Base-by-base conservation (phyloP, 2,329 filamentous ascomycete genomes). In the Monosporascus sp. region DNA sequence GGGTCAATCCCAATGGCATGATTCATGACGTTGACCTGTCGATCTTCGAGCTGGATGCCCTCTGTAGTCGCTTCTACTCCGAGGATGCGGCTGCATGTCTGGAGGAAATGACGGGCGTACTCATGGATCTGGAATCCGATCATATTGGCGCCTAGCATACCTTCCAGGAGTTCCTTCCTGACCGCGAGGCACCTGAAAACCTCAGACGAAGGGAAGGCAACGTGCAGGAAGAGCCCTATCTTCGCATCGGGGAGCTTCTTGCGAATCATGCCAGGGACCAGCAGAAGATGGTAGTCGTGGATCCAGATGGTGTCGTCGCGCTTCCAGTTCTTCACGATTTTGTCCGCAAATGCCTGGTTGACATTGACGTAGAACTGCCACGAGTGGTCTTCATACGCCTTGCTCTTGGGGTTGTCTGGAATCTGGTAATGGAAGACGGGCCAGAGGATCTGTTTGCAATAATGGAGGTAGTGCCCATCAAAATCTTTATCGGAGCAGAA, bases 371-470 rank as follows among this genome's bases (percentile, higher is more conserved):
- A 97, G 75, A 90, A 96, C 61, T 91, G 82, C 91, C 92, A 97
- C 0, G 92, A 97, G 71, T 97, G 92, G 63, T 97, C 93, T 70
- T 96, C 88, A 69, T 96, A 97, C 0, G 93, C 93, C 71, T 97
- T 97, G 82, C 91, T 97, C 78, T 96, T 96, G 26, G 93, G 93
- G 67, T 96, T 95, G 68, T 97, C 94, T 0, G 93, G 94, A 55
- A 97, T 96, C 71, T 97, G 92, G 70, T 97, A 97, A 72, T 97
- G 92, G 71, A 97, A 96, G 55, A 97, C 92, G 1, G 93, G 93
- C 93, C 93, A 97, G 7, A 97, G 78, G 52, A 97, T 96, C 66
- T 93, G 91, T 75, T 97, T 97, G 85, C 92, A 97, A 69, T 94
- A 97, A 72, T 97, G 92, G 14, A 87, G 84, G 67, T 97, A 97